Base-by-base conservation (phyloP, 371 early-diverging fungal genomes). In the Zychaea mexicana region DNA sequence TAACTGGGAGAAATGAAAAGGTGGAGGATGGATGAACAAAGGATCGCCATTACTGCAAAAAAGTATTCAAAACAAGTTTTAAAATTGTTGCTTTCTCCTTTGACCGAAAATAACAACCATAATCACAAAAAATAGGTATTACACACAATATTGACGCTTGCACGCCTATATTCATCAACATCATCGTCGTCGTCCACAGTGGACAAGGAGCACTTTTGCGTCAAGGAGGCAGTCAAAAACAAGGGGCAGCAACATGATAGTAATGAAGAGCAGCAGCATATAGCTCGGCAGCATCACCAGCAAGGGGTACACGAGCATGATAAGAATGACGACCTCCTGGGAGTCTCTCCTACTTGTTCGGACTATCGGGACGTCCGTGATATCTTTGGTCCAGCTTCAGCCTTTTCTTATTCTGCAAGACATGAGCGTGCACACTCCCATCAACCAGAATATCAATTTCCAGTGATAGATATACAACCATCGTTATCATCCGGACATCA, bases 281-380 rank as follows among this genome's bases (percentile, higher is more conserved):
- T 33, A 33, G 5, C 12, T 12, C 33, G 8, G 33, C 33, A 33
- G 33, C 33, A 33, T 5, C 33, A 36, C 28, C 32, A 55, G 31
- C 54, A 47, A 56, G 55, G 45, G 17, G 49, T 46, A 32, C 22
- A 45, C 10, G n/a, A 21, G 8, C 22, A 56, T 19, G n/a, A 57
- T 5, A 19, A 46, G n/a, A 13, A 8, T 3, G 49, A 63, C 33
- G 30, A 63, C 31, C n/a, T 54, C 30, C 38, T 27, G 15, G 13
- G 3, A 7, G 13, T n/a, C 1, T 42, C 42, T 33, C 5, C 33
- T 12, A 5, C 33, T 42, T 42, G 42, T 42, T 42, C 15, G 42
- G 42, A 42, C 13, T 62, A 65, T 31, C 65, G 61, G 12, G 49
- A 65, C 46, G 69, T 69, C 9, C 63, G 64, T 15, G 69, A 64